phyloP scores from a whole-genome alignment of 768 basidiomycete genomes.

The Suillus bovinus region DNA sequence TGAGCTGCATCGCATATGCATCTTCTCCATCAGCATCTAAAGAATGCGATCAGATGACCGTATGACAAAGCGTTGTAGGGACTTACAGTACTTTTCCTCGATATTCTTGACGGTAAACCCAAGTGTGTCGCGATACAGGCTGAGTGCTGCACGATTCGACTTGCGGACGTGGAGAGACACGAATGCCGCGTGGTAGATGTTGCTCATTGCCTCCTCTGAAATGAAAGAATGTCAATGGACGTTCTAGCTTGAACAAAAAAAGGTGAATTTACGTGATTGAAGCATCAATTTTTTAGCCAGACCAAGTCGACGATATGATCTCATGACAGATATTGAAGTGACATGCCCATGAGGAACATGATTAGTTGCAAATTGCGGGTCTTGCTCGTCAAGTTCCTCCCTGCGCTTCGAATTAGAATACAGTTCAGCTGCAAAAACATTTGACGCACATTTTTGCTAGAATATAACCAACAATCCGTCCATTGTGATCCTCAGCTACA shows the following conservation, averaged over 20 bases:
- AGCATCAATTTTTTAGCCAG: slow-evolving; percentile 94
- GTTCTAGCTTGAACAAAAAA: neutral
- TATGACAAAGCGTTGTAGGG: neutral
- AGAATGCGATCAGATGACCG: slow-evolving; percentile 13
- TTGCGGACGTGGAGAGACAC: slow-evolving; percentile 92
- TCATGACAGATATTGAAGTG: slow-evolving; percentile 93
- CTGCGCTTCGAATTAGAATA: slow-evolving; percentile 45
- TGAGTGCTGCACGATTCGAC: slow-evolving; percentile 92
- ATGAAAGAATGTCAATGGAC: slow-evolving; percentile 9
- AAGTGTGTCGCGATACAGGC: slow-evolving; percentile 83
- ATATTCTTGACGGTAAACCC: slow-evolving; percentile 86
- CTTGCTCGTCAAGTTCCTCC: slow-evolving; percentile 52
- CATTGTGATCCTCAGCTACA: slow-evolving; percentile 88
- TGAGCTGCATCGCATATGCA: slow-evolving; percentile 87
- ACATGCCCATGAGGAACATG: slow-evolving; percentile 84
- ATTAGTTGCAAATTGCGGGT: slow-evolving; percentile 48
- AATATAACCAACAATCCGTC: slow-evolving; percentile 91
- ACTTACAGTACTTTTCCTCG: slow-evolving; percentile 90
- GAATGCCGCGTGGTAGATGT: slow-evolving; percentile 80
- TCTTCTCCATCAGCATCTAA: slow-evolving; percentile 94
- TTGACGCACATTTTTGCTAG: slow-evolving; percentile 86
- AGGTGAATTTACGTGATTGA: slow-evolving; percentile 71
- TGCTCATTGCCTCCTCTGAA: slow-evolving; percentile 88
- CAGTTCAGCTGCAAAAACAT: neutral
- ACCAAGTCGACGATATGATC: slow-evolving; percentile 88